Conservation (phyloP, 192 early-diverging fungal species). For the Spizellomyces punctatus region DNA sequence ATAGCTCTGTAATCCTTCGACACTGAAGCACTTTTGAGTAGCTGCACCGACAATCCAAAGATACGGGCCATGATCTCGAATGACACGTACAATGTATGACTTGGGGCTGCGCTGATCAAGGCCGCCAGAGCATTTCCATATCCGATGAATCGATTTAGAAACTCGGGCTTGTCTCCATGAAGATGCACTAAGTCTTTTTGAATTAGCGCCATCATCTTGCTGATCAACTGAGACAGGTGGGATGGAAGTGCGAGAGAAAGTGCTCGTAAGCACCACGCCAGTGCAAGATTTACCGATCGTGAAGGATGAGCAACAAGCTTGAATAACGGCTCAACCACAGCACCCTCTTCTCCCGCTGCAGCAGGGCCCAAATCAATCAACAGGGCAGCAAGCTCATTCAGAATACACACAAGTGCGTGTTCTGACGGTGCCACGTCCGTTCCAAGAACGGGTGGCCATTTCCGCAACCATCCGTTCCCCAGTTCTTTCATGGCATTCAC, state of each 20-base stretch:
- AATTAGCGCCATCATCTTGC: conserved; percentile 64
- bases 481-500: conserved; percentile 66
- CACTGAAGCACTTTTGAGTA: conserved; percentile 62
- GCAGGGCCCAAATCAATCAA: conserved; percentile 79
- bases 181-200: conserved; percentile 73
- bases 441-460: conserved; percentile 37
- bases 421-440: conserved; percentile 48
- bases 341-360: conserved; percentile 61
- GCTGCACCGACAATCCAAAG: conserved; percentile 73
- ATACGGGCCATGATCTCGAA: conserved; percentile 80
- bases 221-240: conserved; percentile 64
- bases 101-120: conserved; percentile 68
- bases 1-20: conserved; percentile 64
- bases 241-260: conserved; percentile 69
- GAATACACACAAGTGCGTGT: conserved; percentile 65
- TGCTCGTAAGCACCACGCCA: conserved; percentile 70
- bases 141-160: conserved; percentile 58
- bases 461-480: conserved; percentile 56
- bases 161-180: conserved; percentile 49
- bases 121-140: conserved; percentile 69
- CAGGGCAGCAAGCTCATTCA: conserved; percentile 75
- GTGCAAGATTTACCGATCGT: conserved; percentile 71
- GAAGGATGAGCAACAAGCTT: conserved; percentile 68
- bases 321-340: conserved; percentile 69
- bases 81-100: conserved; percentile 67